Base-by-base conservation (phyloP, 1,139 yeast genomes). In the Magnusiomyces ingens region DNA sequence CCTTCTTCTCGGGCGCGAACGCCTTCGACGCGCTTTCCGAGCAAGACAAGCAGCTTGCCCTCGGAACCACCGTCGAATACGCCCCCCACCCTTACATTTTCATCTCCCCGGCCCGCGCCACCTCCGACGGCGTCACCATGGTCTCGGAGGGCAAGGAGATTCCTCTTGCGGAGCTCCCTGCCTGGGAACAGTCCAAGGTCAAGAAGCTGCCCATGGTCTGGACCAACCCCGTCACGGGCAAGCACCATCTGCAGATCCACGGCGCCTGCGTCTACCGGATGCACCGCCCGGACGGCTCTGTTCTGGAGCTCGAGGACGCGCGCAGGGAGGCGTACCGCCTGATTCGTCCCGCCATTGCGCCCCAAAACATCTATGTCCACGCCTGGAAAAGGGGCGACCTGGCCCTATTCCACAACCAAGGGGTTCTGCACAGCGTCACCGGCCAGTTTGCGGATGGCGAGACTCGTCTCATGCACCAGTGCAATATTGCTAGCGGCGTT, bases 21-120 rank as follows among this genome's bases (percentile, higher is more conserved):
- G 94, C 95, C 0, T 88, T 84, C 64, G 79, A 82, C 45, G 63
- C 76, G 32, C 75, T 88, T 57, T 75, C 84, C 35, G 80, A 77
- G 1, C 88, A 81, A 63, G 94, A 88, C 56, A 79, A 87, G 69
- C 72, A 84, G 58, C 77, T 82, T 62, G 95, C 90, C 1, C 75
- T 87, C 55, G 76, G 79, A 63, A 84, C 95, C 21, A 82, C 81
- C 1, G 93, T 88, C 35, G 88, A 84, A 54, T 88, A 88, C 67
- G 95, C 95, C 15, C 96, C 96, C 46, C 95, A 88, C 67, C 95
- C 96, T 44, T 88, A 88, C 68, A 88, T 88, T 58, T 87, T 79
- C 67, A 88, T 88, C 59, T 81, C 88, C 2, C 82, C 86, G 8
- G 89, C 95, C 44, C 79, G 75, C 55, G 95, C 95, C 43, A 85